Conservation (phyloP, 1,139 yeast species). For the Saccharomyces uvarum region DNA sequence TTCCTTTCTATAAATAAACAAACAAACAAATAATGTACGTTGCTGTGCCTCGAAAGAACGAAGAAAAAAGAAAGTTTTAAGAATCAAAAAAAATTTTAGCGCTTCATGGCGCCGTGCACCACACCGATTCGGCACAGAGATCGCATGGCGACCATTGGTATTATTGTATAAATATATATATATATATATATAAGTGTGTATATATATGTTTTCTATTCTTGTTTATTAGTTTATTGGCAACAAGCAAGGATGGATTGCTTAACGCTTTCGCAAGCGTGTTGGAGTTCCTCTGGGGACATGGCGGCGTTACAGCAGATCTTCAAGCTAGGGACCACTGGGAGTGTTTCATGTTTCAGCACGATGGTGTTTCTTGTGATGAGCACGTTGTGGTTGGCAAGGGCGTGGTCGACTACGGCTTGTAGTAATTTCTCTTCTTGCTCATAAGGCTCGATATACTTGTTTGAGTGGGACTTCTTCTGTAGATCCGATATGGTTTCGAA, state of each 20-base stretch:
- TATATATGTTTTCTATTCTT: background rate
- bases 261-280: conserved; percentile 16
- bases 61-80: background rate
- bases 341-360: conserved; percentile 64
- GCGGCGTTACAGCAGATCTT: conserved; percentile 53
- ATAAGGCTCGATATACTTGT: conserved; percentile 36
- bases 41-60: background rate
- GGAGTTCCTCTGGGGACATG: conserved; percentile 47
- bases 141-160: background rate
- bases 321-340: conserved; percentile 71
- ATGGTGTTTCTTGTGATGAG: conserved; percentile 64
- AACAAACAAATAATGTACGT: background rate
- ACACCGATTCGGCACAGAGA: background rate
- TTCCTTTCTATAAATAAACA: background rate
- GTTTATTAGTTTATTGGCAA: conserved; percentile 10
- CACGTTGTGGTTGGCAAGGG: conserved; percentile 44
- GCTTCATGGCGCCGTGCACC: background rate
- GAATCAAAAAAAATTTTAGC: background rate
- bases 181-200: background rate
- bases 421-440: conserved; percentile 56
- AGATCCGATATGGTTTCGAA: conserved; percentile 23
- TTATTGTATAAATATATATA: conserved; percentile 3
- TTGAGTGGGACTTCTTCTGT: conserved; percentile 29
- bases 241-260: conserved; percentile 11
- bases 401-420: conserved; percentile 54